Evolutionary conservation across 208 protist genomes (phyloP).

Genomic region (Strigomonas galati): DNA sequence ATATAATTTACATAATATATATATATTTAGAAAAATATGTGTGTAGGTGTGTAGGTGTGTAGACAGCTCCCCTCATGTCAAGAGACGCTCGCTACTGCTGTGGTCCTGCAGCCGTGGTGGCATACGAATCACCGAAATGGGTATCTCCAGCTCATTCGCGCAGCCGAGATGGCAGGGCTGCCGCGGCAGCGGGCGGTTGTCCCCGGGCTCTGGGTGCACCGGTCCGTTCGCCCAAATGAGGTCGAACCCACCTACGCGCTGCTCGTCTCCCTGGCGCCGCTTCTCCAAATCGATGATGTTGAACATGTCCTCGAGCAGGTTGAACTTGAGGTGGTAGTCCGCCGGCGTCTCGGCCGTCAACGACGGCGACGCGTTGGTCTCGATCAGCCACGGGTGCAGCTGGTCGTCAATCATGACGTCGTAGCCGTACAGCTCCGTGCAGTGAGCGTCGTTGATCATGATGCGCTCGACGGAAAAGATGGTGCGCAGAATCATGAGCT

Average conservation of each 20-base stretch:
- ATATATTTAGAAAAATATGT: conserved; percentile 3
- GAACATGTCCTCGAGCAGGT: conserved; percentile 93
- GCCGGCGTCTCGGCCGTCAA: conserved; percentile 90
- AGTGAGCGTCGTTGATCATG: conserved; percentile 82
- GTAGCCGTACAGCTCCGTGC: conserved; percentile 91
- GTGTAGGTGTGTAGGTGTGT: not conserved
- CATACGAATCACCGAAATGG: conserved; percentile 77
- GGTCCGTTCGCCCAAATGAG: conserved; percentile 87
- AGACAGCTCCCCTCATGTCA: conserved; percentile 24
- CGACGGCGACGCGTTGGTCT: conserved; percentile 91
- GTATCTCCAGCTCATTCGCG: conserved; percentile 82
- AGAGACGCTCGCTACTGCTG: conserved; percentile 64
- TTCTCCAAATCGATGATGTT: conserved; percentile 88
- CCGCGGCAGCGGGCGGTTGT: conserved; percentile 9
- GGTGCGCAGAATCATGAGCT: conserved; percentile 88
- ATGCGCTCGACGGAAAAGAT: conserved; percentile 78
- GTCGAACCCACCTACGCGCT: conserved; percentile 87
- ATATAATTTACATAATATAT: conserved; percentile 7
- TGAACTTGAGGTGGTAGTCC: conserved; percentile 96
- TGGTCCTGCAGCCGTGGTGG: conserved; percentile 76
- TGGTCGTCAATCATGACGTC: conserved; percentile 89
- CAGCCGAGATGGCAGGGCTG: conserved; percentile 63
- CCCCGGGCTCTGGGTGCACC: conserved; percentile 25
- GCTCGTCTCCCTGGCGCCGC: conserved; percentile 64
- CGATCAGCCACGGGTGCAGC: conserved; percentile 87